Base-by-base conservation (phyloP, 2,329 filamentous ascomycete genomes). In the Calonectria naviculata region DNA sequence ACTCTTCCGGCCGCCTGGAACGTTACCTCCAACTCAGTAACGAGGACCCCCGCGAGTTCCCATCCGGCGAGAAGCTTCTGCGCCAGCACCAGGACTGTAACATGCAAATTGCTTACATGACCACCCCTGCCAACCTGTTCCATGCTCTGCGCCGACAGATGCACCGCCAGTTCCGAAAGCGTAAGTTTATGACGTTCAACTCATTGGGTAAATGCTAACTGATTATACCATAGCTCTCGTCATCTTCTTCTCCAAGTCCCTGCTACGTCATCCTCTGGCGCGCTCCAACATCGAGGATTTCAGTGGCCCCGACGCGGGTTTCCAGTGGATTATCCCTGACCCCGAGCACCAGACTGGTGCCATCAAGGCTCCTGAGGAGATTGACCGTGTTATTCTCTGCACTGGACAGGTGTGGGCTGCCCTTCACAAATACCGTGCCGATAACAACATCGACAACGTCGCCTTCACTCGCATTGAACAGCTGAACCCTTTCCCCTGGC, bases 81-180 rank as follows among this genome's bases (percentile, higher is more conserved):
- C 95, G 97, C 78, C 97, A 98, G 86, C 97, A 99, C 88, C 97
- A 99, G 87, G 97, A 99, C 87, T 98, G 95, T 89, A 99, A 99
- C 88, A 97, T 99, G 92, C 97, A 99, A 87, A 93, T 99, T 83
- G 95, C 93, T 67, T 98, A 97, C 89, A 95, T 97, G 91, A 99
- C 97, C n/a, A 94, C 93, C 56, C 97, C 97, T 31, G 90, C 96
- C 75, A 99, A 99, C 85, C 85, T 97, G 83, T 99, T 99, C 93
- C 97, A 99, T 86, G 92, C 97, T 77, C 90, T 99, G 74, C 94
- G 97, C 83, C 92, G 97, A 85, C 97, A 99, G 87, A 98, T 99
- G 92, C 95, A 98, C 89, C 92, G 97, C 81, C 96, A 99, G 83
- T 99, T 99, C 93, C 92, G 97, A 87, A 99, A 99, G 89, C 97